These are phyloP conservation scores for Penicillium expansum DNA, from an alignment of 2,329 filamentous ascomycete genomes.

Conservation along the genomic window DNA sequence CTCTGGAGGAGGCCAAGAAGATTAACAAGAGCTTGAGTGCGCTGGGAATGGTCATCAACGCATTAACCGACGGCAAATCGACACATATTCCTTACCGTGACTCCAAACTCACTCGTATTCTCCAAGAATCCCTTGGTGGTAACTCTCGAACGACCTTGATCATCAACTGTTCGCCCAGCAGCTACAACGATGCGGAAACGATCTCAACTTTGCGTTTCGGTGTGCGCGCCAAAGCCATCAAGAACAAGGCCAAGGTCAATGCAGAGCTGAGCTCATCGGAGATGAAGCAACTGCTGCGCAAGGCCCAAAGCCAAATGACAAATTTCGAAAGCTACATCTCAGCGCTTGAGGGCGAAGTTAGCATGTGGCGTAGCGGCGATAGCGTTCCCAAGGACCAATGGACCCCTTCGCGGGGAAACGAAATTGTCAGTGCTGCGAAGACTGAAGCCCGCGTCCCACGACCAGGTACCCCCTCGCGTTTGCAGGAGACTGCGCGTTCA, in stretches of 20 bases:
- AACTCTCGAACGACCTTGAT: constrained; percentile 98
- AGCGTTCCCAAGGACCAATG: constrained; percentile 84
- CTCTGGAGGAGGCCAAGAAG: constrained; percentile 97
- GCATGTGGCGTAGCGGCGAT: constrained; percentile 84
- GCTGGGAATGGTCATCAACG: constrained; percentile 98
- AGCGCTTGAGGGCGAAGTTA: constrained; percentile 78
- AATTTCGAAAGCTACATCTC: constrained; percentile 85
- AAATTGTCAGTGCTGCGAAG: constrained; percentile 51
- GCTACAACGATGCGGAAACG: constrained; percentile 96
- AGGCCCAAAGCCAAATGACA: constrained; percentile 83
- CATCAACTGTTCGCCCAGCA: constrained; percentile 98
- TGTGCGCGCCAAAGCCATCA: constrained; percentile 95
- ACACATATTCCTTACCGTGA: constrained; percentile 95
- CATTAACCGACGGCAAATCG: constrained; percentile 94
- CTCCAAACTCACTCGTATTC: constrained; percentile 92
- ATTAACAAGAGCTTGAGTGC: constrained; percentile 99
- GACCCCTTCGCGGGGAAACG: constrained; percentile 64
- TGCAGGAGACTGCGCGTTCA: constrained; percentile 49
- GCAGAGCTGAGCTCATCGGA: constrained; percentile 94
- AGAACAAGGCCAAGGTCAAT: constrained; percentile 99
- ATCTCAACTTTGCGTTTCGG: constrained; percentile 89
- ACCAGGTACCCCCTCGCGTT: constrained; percentile 41
- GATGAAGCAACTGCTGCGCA: constrained; percentile 88
- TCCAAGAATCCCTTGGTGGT: constrained; percentile 95
- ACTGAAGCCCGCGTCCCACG: constrained; percentile 48